Evolutionary conservation across 1,284 basidiomycete species (phyloP), one percentile per base, ranked within the genome.

Genomic region (Waitea zeae): DNA sequence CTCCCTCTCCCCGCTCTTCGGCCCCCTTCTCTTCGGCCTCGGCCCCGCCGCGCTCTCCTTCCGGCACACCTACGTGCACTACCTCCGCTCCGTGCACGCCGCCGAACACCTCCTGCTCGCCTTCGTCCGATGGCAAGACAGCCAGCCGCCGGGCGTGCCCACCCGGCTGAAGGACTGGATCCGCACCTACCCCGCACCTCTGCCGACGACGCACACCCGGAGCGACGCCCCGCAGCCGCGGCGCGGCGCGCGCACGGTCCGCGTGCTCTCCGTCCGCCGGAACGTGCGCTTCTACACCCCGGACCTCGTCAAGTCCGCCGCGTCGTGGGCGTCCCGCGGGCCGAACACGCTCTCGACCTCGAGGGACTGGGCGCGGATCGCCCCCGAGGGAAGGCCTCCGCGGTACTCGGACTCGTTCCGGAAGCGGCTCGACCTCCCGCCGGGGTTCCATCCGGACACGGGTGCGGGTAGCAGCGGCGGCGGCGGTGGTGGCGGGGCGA

Each of bases 71-170:
- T 92, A 93, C 50, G 53, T 70, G 12, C 69, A 76, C 46, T 93
- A 88, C 49, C 71, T 90, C 30, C 74, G 78, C 33, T 64, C 81
- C 12, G 76, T 80, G 2, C 73, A 76, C 27, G 88, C 89, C 1
- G 81, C 82, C 37, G 89, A 95, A 49, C 89, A 95, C 44, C 59
- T 95, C 34, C 59, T 93, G 9, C 67, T 93, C 12, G 66, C 84
- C 0, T 89, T 78, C 50, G 78, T 93, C 38, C 72, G 89, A 13
- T 78, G 73, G 59, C 75, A 84, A 42, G 71, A 81, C 40, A 62
- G 64, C 3, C 54, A 57, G 29, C 61, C 70, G 2, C 61, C 74
- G 4, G 73, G 76, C 13, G 70, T 88, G 5, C 82, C 86, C 2
- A 67, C 68, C 17, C 67, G 80, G 12, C 69, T 90, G 36, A 77